These are phyloP conservation scores for Nakaseomyces glabratus DNA, from an alignment of 1,139 yeast genomes.

Conservation along the genomic window DNA sequence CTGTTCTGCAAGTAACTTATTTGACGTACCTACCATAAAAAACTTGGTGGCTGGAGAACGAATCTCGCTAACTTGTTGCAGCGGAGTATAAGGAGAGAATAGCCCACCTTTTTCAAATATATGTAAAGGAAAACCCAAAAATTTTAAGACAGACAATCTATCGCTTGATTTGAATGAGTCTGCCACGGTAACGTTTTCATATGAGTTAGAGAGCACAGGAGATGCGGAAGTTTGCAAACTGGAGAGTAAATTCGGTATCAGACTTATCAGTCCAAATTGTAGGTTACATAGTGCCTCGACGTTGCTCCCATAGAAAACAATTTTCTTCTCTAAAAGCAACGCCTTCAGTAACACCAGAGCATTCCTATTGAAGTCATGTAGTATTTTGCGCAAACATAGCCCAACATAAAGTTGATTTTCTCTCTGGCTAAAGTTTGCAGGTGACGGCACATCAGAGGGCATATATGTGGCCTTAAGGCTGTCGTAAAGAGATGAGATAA, in stretches of 20 bases:
- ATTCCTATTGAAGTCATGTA: slow-evolving; percentile 50
- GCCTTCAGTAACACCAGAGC: slow-evolving; percentile 69
- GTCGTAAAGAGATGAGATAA: slow-evolving; percentile 65
- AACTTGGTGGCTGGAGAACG: slow-evolving; percentile 48
- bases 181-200: slow-evolving; percentile 46
- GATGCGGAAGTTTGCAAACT: slow-evolving; percentile 73
- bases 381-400: slow-evolving; percentile 57
- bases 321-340: slow-evolving; percentile 60
- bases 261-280: slow-evolving; percentile 52
- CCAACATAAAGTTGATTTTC: slow-evolving; percentile 67
- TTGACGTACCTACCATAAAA: slow-evolving; percentile 82
- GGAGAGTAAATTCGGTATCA: slow-evolving; percentile 69
- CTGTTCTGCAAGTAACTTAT: slow-evolving; percentile 66
- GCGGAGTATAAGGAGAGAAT: slow-evolving; percentile 86
- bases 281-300: slow-evolving; percentile 72
- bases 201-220: slow-evolving; percentile 55
- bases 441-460: slow-evolving; percentile 1
- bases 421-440: slow-evolving; percentile 13
- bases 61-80: slow-evolving; percentile 79
- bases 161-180: slow-evolving; percentile 71
- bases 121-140: slow-evolving; percentile 83
- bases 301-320: slow-evolving; percentile 68
- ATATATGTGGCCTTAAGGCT: slow-evolving; percentile 48
- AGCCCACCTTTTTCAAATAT: slow-evolving; percentile 79
- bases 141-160: slow-evolving; percentile 63